Evolutionary conservation across 441 rosid species (phyloP).

Genomic region (Brassica balearica): DNA sequence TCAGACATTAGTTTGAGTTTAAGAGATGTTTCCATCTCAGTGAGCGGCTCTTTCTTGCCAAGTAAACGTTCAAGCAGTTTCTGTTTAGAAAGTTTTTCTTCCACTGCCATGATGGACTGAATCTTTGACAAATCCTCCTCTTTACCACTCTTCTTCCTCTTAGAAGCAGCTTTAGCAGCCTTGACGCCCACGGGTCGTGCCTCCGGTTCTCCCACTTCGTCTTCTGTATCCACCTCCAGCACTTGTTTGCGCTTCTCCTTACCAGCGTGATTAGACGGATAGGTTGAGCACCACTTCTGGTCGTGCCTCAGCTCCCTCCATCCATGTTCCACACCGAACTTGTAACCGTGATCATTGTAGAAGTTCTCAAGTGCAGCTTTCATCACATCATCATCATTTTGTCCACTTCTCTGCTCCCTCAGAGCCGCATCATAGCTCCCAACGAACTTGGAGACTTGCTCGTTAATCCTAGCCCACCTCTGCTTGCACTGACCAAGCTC

Average conservation of each 20-base stretch:
- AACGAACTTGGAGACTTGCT: too few relatives aligned
- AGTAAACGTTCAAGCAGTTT: not conserved
- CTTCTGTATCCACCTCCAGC: not conserved
- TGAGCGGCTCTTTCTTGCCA: not conserved
- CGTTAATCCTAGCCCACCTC: too few relatives aligned
- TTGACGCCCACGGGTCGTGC: not conserved
- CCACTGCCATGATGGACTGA: not conserved
- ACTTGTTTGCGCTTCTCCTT: not conserved
- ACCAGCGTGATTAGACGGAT: not conserved
- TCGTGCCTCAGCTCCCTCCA: not conserved
- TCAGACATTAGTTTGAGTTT: not conserved
- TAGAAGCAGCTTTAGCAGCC: not conserved
- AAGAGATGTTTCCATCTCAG: not conserved
- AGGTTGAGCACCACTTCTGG: not conserved
- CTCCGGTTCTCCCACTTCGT: not conserved
- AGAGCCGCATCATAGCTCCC: too few relatives aligned
- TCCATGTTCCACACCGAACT: not conserved
- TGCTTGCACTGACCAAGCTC: too few relatives aligned
- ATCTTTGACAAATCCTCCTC: not conserved
- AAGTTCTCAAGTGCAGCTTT: too few relatives aligned
- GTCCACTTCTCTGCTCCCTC: too few relatives aligned
- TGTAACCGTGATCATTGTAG: too few relatives aligned
- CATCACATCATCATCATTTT: too few relatives aligned
- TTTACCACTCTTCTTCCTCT: not conserved
- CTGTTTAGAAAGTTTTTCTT: not conserved